Conservation (phyloP, 2,329 filamentous ascomycete genomes). For the Cytospora leucostoma region DNA sequence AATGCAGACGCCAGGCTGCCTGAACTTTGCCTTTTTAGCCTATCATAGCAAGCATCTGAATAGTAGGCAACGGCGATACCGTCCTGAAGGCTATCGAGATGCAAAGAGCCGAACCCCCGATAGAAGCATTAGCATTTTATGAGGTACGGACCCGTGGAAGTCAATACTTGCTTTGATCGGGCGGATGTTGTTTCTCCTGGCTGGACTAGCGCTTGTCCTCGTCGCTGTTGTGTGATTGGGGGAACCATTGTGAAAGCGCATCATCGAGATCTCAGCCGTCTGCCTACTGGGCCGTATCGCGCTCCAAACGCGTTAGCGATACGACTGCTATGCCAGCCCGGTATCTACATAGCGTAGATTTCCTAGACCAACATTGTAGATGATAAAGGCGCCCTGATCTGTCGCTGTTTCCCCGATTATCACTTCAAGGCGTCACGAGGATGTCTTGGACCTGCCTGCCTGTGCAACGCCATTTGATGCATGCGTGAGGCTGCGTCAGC, state of each 20-base stretch:
- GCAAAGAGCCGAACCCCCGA: neutral
- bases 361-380: neutral
- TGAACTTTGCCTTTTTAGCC: neutral
- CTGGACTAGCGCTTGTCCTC: neutral
- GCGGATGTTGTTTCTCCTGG: neutral
- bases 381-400: neutral
- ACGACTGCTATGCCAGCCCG: neutral
- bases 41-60: neutral
- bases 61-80: neutral
- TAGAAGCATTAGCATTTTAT: neutral
- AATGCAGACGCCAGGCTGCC: neutral
- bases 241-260: neutral
- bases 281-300: neutral
- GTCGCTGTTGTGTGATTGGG: neutral
- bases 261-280: neutral
- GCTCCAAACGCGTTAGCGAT: neutral
- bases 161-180: neutral
- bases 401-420: neutral
- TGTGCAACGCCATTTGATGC: too few relatives aligned
- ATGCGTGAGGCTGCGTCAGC: too few relatives aligned
- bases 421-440: too few relatives aligned
- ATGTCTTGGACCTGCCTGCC: too few relatives aligned
- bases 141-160: neutral
- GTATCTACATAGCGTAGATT: neutral
- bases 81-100: neutral